A percentile compares a stretch with the other conserved stretches of the same genome.
Conservation (phyloP, 805 yeast genomes). For the Spathaspora boniae region DNA sequence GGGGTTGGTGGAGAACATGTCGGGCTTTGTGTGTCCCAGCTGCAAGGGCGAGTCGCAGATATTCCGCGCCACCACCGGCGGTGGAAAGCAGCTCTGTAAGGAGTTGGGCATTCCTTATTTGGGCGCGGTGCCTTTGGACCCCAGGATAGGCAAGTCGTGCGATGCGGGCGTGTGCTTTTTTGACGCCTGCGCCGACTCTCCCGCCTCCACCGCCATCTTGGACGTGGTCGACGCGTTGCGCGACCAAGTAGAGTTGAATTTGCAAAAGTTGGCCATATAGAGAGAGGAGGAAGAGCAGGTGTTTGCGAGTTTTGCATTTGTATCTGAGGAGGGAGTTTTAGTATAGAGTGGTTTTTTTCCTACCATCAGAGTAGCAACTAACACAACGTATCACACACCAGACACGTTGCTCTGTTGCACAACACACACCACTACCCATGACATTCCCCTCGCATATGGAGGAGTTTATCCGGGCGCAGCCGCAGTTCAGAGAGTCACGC, state of each 20-base stretch:
- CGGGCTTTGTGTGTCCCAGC: conserved; percentile 95
- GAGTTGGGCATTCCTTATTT: conserved; percentile 76
- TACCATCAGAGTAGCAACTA: no score
- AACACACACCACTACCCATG: no score
- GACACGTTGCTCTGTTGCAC: no score
- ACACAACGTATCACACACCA: no score
- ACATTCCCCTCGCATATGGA: no score
- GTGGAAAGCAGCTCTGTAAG: conserved; percentile 79
- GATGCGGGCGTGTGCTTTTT: conserved; percentile 83
- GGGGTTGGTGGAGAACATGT: conserved; percentile 96
- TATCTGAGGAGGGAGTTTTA: no score
- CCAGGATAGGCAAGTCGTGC: conserved; percentile 86
- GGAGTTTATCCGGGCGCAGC: conserved; percentile 12
- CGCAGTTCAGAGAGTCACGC: conserved; percentile 25
- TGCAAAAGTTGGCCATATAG: conserved; percentile 4
- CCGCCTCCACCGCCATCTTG: conserved; percentile 82
- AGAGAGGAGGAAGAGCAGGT: not conserved
- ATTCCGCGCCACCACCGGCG: conserved; percentile 95
- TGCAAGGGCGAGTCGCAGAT: conserved; percentile 89
- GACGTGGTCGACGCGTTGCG: conserved; percentile 74
- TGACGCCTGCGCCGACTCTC: conserved; percentile 84
- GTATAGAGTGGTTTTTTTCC: no score
- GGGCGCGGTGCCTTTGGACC: conserved; percentile 94
- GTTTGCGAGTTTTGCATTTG: no score
- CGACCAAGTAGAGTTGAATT: conserved; percentile 44